Conservation (phyloP, 352 stramenopile genomes). For the Pythium guiyangense region DNA sequence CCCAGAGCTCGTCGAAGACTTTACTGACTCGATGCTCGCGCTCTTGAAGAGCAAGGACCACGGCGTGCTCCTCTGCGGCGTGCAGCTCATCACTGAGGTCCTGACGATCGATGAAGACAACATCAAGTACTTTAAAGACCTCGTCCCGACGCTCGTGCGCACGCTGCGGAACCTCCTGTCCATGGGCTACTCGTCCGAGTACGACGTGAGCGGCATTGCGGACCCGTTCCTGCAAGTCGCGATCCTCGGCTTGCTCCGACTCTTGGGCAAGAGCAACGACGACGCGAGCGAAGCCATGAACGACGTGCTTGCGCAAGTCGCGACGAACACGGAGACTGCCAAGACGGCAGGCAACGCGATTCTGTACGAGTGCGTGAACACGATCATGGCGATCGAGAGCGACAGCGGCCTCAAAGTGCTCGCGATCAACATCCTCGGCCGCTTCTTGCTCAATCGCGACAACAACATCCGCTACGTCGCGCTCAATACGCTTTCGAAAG, state of each 20-base stretch:
- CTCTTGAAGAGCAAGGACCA: slow-evolving; percentile 96
- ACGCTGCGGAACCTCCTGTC: slow-evolving; percentile 95
- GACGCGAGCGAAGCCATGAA: slow-evolving; percentile 93
- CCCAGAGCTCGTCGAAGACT: slow-evolving; percentile 98
- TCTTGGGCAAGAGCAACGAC: slow-evolving; percentile 95
- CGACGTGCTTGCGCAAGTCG: slow-evolving; percentile 98
- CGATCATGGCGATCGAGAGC: slow-evolving; percentile 98
- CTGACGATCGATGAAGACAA: slow-evolving; percentile 75
- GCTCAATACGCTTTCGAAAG: slow-evolving; percentile 95
- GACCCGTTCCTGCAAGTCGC: slow-evolving; percentile 97
- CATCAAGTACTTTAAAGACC: slow-evolving; percentile 62
- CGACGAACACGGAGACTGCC: slow-evolving; percentile 99
- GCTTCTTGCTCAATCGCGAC: slow-evolving; percentile 98
- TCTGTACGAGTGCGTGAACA: slow-evolving; percentile 99
- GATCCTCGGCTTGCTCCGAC: slow-evolving; percentile 89
- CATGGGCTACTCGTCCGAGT: slow-evolving; percentile 97
- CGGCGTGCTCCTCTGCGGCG: slow-evolving; percentile 95
- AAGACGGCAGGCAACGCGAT: slow-evolving; percentile 99
- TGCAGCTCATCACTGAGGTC: slow-evolving; percentile 97
- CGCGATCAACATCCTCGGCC: slow-evolving; percentile 99
- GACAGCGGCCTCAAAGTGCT: slow-evolving; percentile 96
- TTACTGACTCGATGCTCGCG: slow-evolving; percentile 93
- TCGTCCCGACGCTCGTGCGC: slow-evolving; percentile 75
- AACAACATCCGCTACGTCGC: slow-evolving; percentile 99
- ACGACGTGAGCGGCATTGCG: slow-evolving; percentile 97